These are phyloP conservation scores for Fusarium brevicatenulatum DNA, from an alignment of 2,329 filamentous ascomycete genomes.

Conservation along the genomic window DNA sequence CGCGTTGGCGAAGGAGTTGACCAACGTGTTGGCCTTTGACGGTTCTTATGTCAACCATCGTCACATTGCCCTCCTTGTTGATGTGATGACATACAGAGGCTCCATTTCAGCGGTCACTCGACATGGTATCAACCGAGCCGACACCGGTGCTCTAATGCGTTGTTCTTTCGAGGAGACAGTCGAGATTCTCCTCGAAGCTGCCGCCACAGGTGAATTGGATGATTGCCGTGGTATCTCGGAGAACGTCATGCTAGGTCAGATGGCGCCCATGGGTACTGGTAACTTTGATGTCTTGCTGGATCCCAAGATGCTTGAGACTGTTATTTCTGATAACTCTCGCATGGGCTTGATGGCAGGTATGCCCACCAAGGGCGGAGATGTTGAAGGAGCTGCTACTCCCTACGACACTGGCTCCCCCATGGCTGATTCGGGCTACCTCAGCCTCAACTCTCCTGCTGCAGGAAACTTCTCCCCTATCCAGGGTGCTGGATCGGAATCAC, in stretches of 20 bases:
- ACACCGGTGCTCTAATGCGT: slow-evolving; percentile 98
- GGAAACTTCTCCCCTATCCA: slow-evolving; percentile 83
- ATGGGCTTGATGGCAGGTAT: slow-evolving; percentile 84
- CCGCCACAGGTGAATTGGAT: slow-evolving; percentile 92
- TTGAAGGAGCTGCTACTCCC: slow-evolving; percentile 89
- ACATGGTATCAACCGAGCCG: slow-evolving; percentile 97
- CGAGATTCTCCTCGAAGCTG: slow-evolving; percentile 96
- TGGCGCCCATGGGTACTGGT: slow-evolving; percentile 96
- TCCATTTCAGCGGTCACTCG: slow-evolving; percentile 95
- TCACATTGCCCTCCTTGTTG: slow-evolving; percentile 92
- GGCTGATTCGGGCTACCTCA: slow-evolving; percentile 74
- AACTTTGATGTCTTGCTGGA: slow-evolving; percentile 95
- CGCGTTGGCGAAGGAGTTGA: slow-evolving; percentile 87
- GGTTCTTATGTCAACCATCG: slow-evolving; percentile 99
- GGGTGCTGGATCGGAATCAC: slow-evolving; percentile 75
- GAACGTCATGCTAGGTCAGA: slow-evolving; percentile 97
- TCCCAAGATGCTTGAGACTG: slow-evolving; percentile 93
- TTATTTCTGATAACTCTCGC: slow-evolving; percentile 90
- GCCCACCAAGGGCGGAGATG: slow-evolving; percentile 77
- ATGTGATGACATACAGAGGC: slow-evolving; percentile 97
- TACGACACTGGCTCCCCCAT: slow-evolving; percentile 91
- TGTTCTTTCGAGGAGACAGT: slow-evolving; percentile 99
- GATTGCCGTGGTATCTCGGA: slow-evolving; percentile 98
- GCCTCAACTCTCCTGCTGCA: slow-evolving; percentile 69
- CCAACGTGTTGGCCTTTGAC: slow-evolving; percentile 94